Conservation (phyloP, 176 grass and related monocot genomes). For the Carex scoparia region DNA sequence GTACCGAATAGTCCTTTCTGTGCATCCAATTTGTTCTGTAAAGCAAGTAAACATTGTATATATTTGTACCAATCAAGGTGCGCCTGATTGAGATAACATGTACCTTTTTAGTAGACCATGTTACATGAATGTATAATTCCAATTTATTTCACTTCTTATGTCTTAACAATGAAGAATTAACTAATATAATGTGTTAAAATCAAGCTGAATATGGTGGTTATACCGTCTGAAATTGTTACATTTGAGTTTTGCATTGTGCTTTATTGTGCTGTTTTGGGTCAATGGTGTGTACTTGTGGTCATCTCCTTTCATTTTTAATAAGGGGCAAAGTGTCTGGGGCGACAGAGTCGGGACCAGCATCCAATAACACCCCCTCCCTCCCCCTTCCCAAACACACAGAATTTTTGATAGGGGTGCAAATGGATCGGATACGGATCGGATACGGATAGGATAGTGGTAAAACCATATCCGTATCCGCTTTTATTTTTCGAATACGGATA, state of each 20-base stretch:
- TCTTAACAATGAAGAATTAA: background rate
- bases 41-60: too few relatives aligned
- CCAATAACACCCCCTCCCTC: background rate
- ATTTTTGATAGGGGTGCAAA: too few relatives aligned
- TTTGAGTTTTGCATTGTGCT: background rate
- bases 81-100: background rate
- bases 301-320: background rate
- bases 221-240: background rate
- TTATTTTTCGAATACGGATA: too few relatives aligned
- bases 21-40: too few relatives aligned
- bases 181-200: background rate
- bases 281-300: background rate
- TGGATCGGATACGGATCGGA: too few relatives aligned
- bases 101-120: background rate
- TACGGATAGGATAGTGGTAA: too few relatives aligned
- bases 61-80: background rate
- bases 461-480: too few relatives aligned
- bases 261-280: background rate
- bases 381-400: too few relatives aligned
- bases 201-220: background rate
- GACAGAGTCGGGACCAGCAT: background rate
- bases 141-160: background rate
- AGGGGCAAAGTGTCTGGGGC: background rate
- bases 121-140: background rate
- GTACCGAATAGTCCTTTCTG: background rate